Evolutionary conservation across 139 green algal species (phyloP).

Genomic region (Picochlorum sp.): DNA sequence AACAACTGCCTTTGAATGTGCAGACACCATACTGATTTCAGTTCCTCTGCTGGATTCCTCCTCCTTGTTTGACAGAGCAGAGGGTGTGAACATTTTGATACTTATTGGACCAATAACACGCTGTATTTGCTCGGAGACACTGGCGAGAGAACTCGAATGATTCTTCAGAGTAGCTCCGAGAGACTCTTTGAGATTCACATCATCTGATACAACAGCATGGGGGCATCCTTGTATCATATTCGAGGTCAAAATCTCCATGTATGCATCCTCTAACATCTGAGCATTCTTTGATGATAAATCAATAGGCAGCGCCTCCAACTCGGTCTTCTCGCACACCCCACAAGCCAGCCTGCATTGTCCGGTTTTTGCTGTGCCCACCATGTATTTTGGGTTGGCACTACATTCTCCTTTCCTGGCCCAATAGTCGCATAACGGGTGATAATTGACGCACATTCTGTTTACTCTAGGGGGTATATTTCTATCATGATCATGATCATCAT

Average conservation of each 20-base stretch:
- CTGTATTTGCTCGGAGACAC: no score
- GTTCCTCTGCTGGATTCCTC: no score
- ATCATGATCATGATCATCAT: no score
- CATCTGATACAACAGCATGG: not conserved
- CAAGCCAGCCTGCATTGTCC: constrained; percentile 3
- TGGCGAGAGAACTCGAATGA: no score
- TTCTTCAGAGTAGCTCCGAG: no score
- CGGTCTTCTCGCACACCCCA: not conserved
- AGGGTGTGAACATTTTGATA: no score
- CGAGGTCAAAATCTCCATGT: not conserved
- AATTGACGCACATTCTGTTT: not conserved
- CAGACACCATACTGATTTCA: no score
- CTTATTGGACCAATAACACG: no score
- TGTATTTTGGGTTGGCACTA: constrained; percentile 10
- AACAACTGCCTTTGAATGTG: no score
- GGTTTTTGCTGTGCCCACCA: not conserved
- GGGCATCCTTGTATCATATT: not conserved
- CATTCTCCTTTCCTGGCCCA: constrained; percentile 11
- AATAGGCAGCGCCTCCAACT: not conserved
- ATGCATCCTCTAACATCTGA: not conserved
- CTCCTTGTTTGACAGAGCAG: no score
- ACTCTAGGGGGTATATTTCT: no score
- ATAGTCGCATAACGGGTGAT: constrained; percentile 5
- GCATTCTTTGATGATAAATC: constrained; percentile 4
- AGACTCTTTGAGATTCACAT: no score